Conservation (phyloP, 805 yeast species). For the Cyberlindnera petersonii region DNA sequence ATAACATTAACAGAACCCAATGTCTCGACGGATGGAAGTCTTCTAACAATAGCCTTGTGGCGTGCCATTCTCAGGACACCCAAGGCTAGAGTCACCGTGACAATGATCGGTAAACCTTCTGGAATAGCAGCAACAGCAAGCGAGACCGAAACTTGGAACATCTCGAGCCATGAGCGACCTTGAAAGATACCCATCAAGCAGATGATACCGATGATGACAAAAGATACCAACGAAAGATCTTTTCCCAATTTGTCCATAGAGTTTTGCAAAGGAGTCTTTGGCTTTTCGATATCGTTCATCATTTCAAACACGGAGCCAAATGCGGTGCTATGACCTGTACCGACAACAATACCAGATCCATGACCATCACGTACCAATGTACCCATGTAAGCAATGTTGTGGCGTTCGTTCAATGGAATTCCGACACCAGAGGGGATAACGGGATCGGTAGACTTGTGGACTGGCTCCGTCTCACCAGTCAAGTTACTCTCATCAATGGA, state of each 20-base stretch:
- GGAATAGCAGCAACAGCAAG: slow-evolving; percentile 99
- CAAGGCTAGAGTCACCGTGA: slow-evolving; percentile 92
- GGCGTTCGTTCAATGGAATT: slow-evolving; percentile 63
- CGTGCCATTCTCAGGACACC: slow-evolving; percentile 97
- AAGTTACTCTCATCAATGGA: slow-evolving; percentile 89
- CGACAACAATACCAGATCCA: slow-evolving; percentile 89
- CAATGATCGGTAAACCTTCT: slow-evolving; percentile 97
- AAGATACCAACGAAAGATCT: slow-evolving; percentile 80
- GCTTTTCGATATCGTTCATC: slow-evolving; percentile 94
- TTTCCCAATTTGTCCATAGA: slow-evolving; percentile 96
- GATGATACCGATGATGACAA: slow-evolving; percentile 85
- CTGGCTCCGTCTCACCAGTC: slow-evolving; percentile 94
- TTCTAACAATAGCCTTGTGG: slow-evolving; percentile 87
- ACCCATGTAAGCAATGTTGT: slow-evolving; percentile 91
- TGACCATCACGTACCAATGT: slow-evolving; percentile 95
- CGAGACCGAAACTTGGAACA: slow-evolving; percentile 97
- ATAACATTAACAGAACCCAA: slow-evolving; percentile 92
- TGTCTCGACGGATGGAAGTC: slow-evolving; percentile 93
- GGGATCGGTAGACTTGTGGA: slow-evolving; percentile 54
- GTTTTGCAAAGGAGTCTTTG: slow-evolving; percentile 93
- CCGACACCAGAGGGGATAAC: slow-evolving; percentile 33
- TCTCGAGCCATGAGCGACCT: slow-evolving; percentile 93
- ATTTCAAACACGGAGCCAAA: slow-evolving; percentile 93
- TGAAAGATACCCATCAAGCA: slow-evolving; percentile 86
- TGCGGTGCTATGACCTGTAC: slow-evolving; percentile 85